Evolutionary conservation across 805 yeast genomes (phyloP), one percentile per base, ranked within the genome.

Genomic region (Yarrowia deformans): DNA sequence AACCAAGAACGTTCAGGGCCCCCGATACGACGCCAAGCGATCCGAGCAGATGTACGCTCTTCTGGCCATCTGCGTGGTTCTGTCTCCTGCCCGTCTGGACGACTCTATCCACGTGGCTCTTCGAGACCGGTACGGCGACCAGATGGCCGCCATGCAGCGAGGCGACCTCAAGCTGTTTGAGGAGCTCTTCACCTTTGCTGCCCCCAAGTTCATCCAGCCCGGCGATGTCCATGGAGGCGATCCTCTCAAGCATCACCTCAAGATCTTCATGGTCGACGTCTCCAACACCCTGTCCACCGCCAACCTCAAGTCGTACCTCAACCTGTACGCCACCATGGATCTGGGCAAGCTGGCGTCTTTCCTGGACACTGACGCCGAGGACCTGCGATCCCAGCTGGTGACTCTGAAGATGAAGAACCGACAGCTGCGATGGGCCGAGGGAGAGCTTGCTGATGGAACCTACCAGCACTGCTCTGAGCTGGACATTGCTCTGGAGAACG

Each of bases 21-120:
- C 55, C 16, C 56, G 68, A 8, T 83, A 80, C 72, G 85, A 84
- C 73, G 80, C 83, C 69, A 83, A 83, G 75, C 80, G 81, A 72
- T 78, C 83, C 16, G 86, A 83, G 69, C 86, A 83, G 75, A 83
- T 83, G 85, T 82, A 82, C 71, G 85, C 86, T 3, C 77, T 83
- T 52, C 75, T 83, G 69, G 83, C 85, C 37, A 79, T 83, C 43
- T 78, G 83, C 66, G 78, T 82, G 46, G 82, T 84, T 23, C 76
- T 84, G 46, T 79, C 81, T 63, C 85, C 86, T 66, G 81, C 84
- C 13, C 79, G 84, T 72, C 72, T 84, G 32, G 86, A 83, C 71
- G 86, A 83, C 68, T 76, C 76, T 48, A 75, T 83, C 71, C 83
- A 80, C 72, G 76, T 76, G 45, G 80, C 81, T n/a, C 76, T 83